Conservation (phyloP, 495 filamentous ascomycete species). For the Aspergillus taichungensis region DNA sequence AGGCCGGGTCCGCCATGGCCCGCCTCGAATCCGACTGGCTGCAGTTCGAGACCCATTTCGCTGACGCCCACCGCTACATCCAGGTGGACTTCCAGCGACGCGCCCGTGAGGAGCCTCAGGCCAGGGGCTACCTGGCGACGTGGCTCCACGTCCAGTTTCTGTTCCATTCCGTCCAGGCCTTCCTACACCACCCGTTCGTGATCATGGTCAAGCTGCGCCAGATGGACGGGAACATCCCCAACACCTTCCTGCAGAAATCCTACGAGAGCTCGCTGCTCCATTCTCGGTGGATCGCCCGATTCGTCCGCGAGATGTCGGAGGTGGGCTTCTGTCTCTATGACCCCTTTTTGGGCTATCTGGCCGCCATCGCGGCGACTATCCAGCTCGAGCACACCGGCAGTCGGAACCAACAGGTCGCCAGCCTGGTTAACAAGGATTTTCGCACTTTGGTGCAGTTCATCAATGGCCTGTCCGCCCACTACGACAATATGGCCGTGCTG, state of each 20-base stretch:
- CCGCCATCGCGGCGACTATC: slow-evolving; percentile 23
- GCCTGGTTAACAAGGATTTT: slow-evolving; percentile 18
- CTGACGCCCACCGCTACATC: slow-evolving; percentile 20
- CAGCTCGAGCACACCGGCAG: slow-evolving; percentile 21
- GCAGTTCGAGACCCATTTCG: slow-evolving; percentile 23
- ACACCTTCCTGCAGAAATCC: slow-evolving; percentile 25
- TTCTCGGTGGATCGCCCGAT: slow-evolving; percentile 22
- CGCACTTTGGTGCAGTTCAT: slow-evolving; percentile 18
- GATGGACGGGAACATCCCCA: slow-evolving; percentile 17
- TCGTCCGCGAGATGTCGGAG: slow-evolving; percentile 20
- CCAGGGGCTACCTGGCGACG: slow-evolving; percentile 15
- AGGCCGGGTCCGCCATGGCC: slow-evolving; percentile 18
- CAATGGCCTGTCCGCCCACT: slow-evolving; percentile 13
- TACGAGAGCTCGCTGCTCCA: slow-evolving; percentile 23
- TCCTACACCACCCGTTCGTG: slow-evolving; percentile 23
- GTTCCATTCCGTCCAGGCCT: slow-evolving; percentile 20
- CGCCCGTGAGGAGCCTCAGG: slow-evolving; percentile 15
- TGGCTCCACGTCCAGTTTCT: slow-evolving; percentile 24
- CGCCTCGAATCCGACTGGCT: slow-evolving; percentile 24
- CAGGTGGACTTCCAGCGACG: slow-evolving; percentile 21
- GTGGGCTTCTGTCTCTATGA: slow-evolving; percentile 12
- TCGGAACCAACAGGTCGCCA: slow-evolving; percentile 18
- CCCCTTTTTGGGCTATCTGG: slow-evolving; percentile 22
- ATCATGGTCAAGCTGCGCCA: slow-evolving; percentile 23
- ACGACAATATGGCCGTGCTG: slow-evolving; percentile 18